phyloP scores from a whole-genome alignment of 179 eudicot species.

The Beta macrorhiza region DNA sequence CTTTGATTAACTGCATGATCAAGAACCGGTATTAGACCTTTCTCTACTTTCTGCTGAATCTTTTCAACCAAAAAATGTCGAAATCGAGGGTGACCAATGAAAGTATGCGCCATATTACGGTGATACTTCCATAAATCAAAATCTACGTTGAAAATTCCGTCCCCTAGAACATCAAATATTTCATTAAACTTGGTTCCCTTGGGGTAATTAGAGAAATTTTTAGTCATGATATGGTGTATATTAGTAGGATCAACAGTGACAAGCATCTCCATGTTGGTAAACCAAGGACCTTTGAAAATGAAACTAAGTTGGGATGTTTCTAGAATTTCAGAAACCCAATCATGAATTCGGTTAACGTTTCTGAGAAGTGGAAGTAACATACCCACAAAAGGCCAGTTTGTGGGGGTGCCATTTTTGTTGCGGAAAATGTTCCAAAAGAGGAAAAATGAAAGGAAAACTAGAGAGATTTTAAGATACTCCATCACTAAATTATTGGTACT shows the following conservation, averaged over 20 bases:
- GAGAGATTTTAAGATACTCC: constrained; percentile 16
- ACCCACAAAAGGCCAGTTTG: constrained; percentile 38
- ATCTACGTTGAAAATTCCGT: constrained; percentile 44
- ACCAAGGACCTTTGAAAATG: constrained; percentile 44
- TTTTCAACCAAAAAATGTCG: constrained; percentile 29
- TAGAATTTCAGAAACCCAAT: constrained; percentile 5
- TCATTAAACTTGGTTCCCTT: constrained; percentile 37
- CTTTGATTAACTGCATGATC: constrained; percentile 33
- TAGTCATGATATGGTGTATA: constrained; percentile 40
- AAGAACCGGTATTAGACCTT: constrained; percentile 45
- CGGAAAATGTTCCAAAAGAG: constrained; percentile 9
- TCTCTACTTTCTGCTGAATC: constrained; percentile 29
- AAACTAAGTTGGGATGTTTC: constrained; percentile 25
- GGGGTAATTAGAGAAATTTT: constrained; percentile 26
- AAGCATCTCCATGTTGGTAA: constrained; percentile 34
- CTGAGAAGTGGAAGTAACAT: constrained; percentile 30
- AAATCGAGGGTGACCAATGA: constrained; percentile 36
- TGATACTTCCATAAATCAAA: constrained; percentile 43
- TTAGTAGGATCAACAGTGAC: constrained; percentile 42
- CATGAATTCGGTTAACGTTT: constrained; percentile 24
- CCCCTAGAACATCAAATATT: constrained; percentile 43
- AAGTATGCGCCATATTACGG: constrained; percentile 33
- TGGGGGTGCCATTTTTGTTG: constrained; percentile 26
- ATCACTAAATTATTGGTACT: not conserved
- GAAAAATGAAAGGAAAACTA: not conserved